Conservation (phyloP, 495 filamentous ascomycete genomes). For the Thermothielavioides terrestris region DNA sequence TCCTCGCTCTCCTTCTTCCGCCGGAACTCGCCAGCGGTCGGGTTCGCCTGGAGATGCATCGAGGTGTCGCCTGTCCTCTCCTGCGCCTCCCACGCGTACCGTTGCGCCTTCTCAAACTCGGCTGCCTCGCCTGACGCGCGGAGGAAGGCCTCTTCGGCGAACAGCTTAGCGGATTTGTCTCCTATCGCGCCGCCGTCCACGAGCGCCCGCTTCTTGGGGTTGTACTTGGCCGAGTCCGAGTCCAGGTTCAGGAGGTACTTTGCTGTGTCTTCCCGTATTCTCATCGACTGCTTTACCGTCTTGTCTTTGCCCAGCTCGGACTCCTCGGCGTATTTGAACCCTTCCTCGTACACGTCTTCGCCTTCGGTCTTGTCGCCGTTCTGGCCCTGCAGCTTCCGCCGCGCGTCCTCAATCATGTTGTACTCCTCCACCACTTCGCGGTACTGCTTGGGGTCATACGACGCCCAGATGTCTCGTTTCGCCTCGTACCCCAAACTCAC, state of each 20-base stretch:
- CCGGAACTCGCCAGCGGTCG: constrained; percentile 78
- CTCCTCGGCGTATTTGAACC: constrained; percentile 79
- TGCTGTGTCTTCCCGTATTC: constrained; percentile 94
- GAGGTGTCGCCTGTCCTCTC: constrained; percentile 66
- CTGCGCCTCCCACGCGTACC: constrained; percentile 91
- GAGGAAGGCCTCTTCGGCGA: constrained; percentile 92
- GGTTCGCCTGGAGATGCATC: constrained; percentile 88
- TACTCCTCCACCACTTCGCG: constrained; percentile 78
- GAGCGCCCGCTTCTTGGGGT: constrained; percentile 93
- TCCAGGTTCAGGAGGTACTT: constrained; percentile 95
- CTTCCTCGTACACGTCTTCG: constrained; percentile 27
- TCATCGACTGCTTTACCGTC: constrained; percentile 76
- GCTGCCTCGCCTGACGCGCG: constrained; percentile 86
- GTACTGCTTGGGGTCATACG: constrained; percentile 86
- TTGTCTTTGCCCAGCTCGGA: constrained; percentile 94
- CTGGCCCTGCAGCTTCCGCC: constrained; percentile 42
- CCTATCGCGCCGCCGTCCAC: constrained; percentile 76
- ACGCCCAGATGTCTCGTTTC: constrained; percentile 97
- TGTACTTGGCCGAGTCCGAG: constrained; percentile 93
- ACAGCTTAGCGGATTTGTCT: constrained; percentile 76
- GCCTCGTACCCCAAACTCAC: constrained; percentile 91
- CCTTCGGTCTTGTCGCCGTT: constrained; percentile 47
- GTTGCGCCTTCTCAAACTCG: constrained; percentile 83
- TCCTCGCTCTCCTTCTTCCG: constrained; percentile 72
- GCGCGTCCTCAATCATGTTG: constrained; percentile 74